Base-by-base conservation (phyloP, 495 filamentous ascomycete genomes). In the Lasiosphaeria hispida region DNA sequence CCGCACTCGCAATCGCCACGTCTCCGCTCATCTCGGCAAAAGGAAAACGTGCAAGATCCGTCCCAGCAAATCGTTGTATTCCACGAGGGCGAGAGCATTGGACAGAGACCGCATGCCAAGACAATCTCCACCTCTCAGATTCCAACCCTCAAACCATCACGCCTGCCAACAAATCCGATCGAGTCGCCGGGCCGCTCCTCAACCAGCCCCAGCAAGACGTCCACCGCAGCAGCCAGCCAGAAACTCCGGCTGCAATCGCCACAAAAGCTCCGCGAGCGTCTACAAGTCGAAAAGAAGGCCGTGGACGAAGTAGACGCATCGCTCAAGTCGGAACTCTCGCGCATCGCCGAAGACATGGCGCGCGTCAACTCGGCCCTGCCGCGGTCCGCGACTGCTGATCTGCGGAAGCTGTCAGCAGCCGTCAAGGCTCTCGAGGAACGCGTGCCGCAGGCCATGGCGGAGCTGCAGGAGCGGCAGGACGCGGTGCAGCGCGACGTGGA, bases 241-340 rank as follows among this genome's bases (percentile, higher is more conserved):
- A 94, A 88, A 63, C 77, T 95, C 55, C 87, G 90, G 47, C 84
- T 96, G 71, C 92, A 96, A 71, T 92, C 87, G 42, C 89, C 93
- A 0, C 90, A 95, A 62, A 97, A 96, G 75, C 83, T 97, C 35
- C 89, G 94, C 43, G 90, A 97, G 71, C 89, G 92, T 48, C 80
- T 96, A 7, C 85, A 91, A 55, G 84, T 80, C 48, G 92, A 97
- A 66, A 88, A 91, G 66, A 86, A 80, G 45, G 81, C 85, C 2
- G 83, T 94, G 30, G 80, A 79, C 33, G 79, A 83, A n/a, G 81
- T 85, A 0, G 87, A 92, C 57, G 73, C 80, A 17, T 82, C 79
- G 2, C 69, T 97, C 13, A 83, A 87, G 66, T 79, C 83, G 33
- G 94, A 98, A 63, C 79, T 98, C 14, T 81, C 83, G 30, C 85